phyloP scores from a whole-genome alignment of 345 rosid genomes.

The Iberis pinnata region DNA sequence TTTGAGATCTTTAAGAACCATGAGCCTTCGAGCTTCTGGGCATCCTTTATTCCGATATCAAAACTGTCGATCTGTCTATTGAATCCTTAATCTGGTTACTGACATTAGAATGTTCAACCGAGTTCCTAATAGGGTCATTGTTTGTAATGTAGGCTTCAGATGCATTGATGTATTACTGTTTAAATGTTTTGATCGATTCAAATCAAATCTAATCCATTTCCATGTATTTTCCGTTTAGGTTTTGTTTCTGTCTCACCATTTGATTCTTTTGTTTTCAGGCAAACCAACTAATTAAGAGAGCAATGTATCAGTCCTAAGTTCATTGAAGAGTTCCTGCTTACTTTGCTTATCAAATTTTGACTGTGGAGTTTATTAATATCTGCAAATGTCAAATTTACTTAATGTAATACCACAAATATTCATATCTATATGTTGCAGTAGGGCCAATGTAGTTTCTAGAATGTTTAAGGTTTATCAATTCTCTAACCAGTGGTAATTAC shows the following conservation, averaged over 20 bases:
- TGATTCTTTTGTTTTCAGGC: too few relatives aligned
- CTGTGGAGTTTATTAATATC: slow-evolving; percentile 41
- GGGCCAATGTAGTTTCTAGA: slow-evolving; percentile 11
- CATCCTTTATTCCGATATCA: not conserved
- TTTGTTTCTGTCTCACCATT: not conserved
- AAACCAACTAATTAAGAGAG: too few relatives aligned
- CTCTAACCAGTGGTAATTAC: too few relatives aligned
- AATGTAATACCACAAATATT: slow-evolving; percentile 54
- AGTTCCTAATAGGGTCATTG: too few relatives aligned
- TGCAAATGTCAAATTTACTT: slow-evolving; percentile 83
- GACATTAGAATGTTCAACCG: not conserved
- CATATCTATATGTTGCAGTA: not conserved
- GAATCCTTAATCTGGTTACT: too few relatives aligned
- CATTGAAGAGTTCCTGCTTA: slow-evolving; percentile 6
- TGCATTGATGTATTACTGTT: too few relatives aligned
- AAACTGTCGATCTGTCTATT: too few relatives aligned
- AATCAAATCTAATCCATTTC: too few relatives aligned
- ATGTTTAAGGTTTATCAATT: not conserved
- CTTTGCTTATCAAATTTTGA: too few relatives aligned
- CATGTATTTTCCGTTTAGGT: too few relatives aligned
- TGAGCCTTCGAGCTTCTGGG: slow-evolving; percentile 12
- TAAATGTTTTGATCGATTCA: too few relatives aligned
- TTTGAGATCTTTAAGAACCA: not conserved
- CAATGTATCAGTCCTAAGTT: slow-evolving; percentile 7
- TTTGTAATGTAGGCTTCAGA: too few relatives aligned